These are phyloP conservation scores for Aspergillus transmontanensis DNA, from an alignment of 2,329 filamentous ascomycete species.

Conservation along the genomic window DNA sequence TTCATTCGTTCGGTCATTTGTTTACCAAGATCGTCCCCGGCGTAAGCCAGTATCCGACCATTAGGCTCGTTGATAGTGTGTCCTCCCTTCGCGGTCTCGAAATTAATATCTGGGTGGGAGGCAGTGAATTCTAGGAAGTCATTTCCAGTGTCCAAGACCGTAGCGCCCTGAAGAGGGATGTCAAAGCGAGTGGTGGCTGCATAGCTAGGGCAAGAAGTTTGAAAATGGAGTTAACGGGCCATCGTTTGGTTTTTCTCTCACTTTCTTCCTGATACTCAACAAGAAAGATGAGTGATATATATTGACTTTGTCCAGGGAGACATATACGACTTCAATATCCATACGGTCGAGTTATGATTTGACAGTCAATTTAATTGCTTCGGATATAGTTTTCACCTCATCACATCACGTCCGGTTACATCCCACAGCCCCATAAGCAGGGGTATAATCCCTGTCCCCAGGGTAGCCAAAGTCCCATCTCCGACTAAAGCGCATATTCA, in stretches of 20 bases:
- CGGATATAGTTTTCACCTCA: neutral
- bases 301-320: neutral
- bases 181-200: neutral
- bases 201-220: too few relatives aligned
- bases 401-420: neutral
- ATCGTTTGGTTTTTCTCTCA: too few relatives aligned
- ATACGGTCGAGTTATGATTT: neutral
- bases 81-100: neutral
- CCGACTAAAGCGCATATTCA: neutral
- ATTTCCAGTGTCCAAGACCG: neutral
- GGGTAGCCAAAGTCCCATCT: neutral
- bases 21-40: neutral
- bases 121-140: neutral
- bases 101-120: neutral
- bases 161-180: neutral
- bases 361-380: neutral
- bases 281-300: neutral
- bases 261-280: too few relatives aligned
- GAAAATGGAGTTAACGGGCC: too few relatives aligned
- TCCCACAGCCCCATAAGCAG: neutral
- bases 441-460: neutral
- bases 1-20: neutral
- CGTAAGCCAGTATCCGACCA: neutral
- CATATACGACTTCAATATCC: neutral
- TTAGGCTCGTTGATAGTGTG: neutral